Evolutionary conservation across 768 basidiomycete genomes (phyloP).

Genomic region (Kwoniella sp.): DNA sequence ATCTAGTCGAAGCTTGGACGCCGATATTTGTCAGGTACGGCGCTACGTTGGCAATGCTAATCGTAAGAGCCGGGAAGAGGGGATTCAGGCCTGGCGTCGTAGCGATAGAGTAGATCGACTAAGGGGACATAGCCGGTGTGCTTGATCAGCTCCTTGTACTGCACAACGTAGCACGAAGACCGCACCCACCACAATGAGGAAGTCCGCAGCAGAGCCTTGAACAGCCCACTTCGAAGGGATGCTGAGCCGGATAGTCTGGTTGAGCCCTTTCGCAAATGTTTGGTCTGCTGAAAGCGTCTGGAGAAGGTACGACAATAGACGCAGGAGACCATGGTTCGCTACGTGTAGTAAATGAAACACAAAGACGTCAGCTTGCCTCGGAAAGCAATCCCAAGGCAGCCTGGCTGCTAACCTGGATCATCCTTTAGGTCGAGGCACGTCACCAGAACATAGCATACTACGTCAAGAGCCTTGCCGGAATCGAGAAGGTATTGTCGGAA

Average conservation of each 20-base stretch:
- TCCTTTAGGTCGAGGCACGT: slow-evolving; percentile 88
- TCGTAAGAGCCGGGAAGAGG: slow-evolving; percentile 88
- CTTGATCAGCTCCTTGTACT: not conserved
- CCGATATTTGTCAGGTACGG: slow-evolving; percentile 82
- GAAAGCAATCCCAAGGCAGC: not conserved
- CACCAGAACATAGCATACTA: slow-evolving; percentile 76
- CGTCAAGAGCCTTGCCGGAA: slow-evolving; percentile 74
- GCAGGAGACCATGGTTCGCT: slow-evolving; percentile 90
- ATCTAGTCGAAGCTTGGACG: slow-evolving; percentile 75
- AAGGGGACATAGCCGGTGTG: not conserved
- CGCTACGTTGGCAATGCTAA: slow-evolving; percentile 82
- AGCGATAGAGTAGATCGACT: slow-evolving; percentile 88
- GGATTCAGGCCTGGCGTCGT: slow-evolving; percentile 84
- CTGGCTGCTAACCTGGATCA: slow-evolving; percentile 71
- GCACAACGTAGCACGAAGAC: not conserved
- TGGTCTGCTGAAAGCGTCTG: slow-evolving; percentile 87
- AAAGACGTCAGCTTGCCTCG: not conserved
- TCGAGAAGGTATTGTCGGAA: slow-evolving; percentile 80
- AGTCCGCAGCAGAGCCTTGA: slow-evolving; percentile 76
- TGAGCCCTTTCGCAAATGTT: slow-evolving; percentile 71
- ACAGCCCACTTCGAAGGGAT: slow-evolving; percentile 77
- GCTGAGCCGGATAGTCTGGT: slow-evolving; percentile 63
- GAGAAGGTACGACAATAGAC: slow-evolving; percentile 85
- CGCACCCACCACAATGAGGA: slow-evolving; percentile 76
- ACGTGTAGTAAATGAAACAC: not conserved